phyloP scores from a whole-genome alignment of 2,329 filamentous ascomycete genomes.

The Seiridium unicorne region DNA sequence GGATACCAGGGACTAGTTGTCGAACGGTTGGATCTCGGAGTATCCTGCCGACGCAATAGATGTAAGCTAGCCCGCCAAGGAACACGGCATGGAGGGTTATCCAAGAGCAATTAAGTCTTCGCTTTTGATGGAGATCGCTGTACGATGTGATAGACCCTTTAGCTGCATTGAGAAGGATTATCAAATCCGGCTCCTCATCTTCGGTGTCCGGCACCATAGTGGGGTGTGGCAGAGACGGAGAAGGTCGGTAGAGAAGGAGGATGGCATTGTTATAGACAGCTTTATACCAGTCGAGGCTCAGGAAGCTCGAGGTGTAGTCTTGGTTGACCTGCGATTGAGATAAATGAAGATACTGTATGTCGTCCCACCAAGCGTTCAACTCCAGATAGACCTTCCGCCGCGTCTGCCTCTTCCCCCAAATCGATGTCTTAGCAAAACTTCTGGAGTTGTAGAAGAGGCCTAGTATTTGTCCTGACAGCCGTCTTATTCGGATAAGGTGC shows the following conservation, averaged over 20 bases:
- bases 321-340: neutral
- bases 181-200: neutral
- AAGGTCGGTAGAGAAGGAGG: neutral
- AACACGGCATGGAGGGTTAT: neutral
- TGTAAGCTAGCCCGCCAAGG: neutral
- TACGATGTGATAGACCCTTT: neutral
- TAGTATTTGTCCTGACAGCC: neutral
- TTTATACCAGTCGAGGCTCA: neutral
- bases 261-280: neutral
- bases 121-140: neutral
- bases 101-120: constrained; percentile 1
- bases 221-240: neutral
- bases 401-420: neutral
- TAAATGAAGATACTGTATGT: neutral
- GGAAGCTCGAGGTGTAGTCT: neutral
- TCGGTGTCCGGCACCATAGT: neutral
- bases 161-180: neutral
- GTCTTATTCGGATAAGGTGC: neutral
- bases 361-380: neutral
- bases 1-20: neutral
- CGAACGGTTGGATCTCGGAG: neutral
- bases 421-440: neutral
- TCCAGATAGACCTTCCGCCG: neutral
- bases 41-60: neutral
- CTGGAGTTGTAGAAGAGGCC: neutral